Evolutionary conservation across 495 filamentous ascomycete genomes (phyloP), one percentile per base, ranked within the genome.

Genomic region (Lepidopterella palustris): DNA sequence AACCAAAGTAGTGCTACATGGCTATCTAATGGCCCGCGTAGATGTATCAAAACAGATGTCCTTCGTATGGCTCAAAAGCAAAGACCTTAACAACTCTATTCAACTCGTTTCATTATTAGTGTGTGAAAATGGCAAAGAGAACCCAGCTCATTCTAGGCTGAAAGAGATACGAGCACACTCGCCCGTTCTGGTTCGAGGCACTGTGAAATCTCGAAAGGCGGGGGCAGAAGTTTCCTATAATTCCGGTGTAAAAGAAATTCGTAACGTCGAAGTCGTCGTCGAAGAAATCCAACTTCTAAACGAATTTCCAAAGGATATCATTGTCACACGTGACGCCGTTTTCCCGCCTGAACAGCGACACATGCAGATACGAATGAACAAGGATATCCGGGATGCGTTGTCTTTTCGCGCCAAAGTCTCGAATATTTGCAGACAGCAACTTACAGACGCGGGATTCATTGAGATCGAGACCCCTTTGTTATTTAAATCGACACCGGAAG

Each of bases 401-500:
- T 63, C 59, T 10, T 84, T 86, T 67, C 83, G 84, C 21, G 77
- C 78, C 40, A 65, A 73, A 31, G 79, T 79, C 13, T 77, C 78
- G 35, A 70, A 71, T 27, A 53, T 72, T 31, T 80, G 87, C 56
- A 78, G 85, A 20, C 66, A 77, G 71, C 78, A 9, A 73, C 93
- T 53, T 67, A 74, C 20, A 61, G 67, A 24, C 59, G 71, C 0
- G 5, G 25, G 45, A 13, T 96, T 96, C 64, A 70, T 82, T 5
- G 88, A 97, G 61, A 79, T 97, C 40, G 95, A 97, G 67, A 98
- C 93, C 0, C 93, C 93, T 2, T 71, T 96, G 13, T 77, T 98
- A 15, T 98, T 98, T 80, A 97, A 96, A 76, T 96, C 92, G 3
- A 97, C 95, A 0, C 92, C 93, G 0, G 93, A 98, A 74, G 93